Base-by-base conservation (phyloP, 2,329 filamentous ascomycete genomes). In the Parafenestella ontariensis region DNA sequence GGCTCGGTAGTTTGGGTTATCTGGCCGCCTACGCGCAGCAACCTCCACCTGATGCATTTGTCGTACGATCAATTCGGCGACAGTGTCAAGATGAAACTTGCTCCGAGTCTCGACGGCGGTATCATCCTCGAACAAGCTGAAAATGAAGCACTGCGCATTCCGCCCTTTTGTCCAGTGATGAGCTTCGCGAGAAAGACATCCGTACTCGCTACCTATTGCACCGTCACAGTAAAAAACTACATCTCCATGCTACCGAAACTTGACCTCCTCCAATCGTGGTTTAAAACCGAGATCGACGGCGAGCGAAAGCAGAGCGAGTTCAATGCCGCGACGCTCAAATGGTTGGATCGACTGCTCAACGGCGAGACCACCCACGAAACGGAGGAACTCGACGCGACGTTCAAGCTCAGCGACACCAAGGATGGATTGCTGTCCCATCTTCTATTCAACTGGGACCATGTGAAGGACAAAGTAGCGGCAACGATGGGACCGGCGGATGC, bases 11-110 rank as follows among this genome's bases (percentile, higher is more conserved):
- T 59, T 4, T 67, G 64, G 61, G 58, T 65, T 3, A 57, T 68
- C 31, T 70, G 67, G 65, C 67, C 67, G 3, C 55, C 59, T 3
- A 68, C 61, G 5, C 5, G 28, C 5, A 44, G 59, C 4, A 69
- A 70, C 37, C 29, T 66, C 37, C 17, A 18, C 13, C 41, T 50
- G 1, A 36, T 69, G 1, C 42, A 56, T 8, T 33, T 15, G 0
- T 53, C 42, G 1, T 69, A 68, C 47, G 47, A 58, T 1, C 26
- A 28, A 1, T 52, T 46, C 26, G 20, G 53, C 1, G 46, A 54
- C 17, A 9, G 36, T 1, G 40, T 26, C 9, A 33, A 44, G 3
- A 23, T 52, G 7, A 20, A 52, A n/a, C 28, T 59, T 9, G 20
- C 45, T 11, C 3, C 21, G 5, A 7, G 52, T 3, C 56, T 68